phyloP scores from a whole-genome alignment of 495 filamentous ascomycete genomes.

The Amniculicola lignicola region DNA sequence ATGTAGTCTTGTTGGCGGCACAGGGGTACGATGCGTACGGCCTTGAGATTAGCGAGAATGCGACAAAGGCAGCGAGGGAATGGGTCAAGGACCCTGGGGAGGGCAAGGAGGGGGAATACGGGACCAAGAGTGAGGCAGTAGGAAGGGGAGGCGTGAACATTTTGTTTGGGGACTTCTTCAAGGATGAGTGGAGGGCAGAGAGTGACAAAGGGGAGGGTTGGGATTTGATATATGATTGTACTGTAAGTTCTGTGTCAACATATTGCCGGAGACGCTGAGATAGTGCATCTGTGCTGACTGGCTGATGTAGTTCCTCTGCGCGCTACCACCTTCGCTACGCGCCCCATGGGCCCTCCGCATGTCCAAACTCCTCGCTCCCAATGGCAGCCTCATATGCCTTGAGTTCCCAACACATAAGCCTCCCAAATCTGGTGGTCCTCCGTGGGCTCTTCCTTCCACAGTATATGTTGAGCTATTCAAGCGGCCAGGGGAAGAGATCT shows the following conservation, averaged over 20 bases:
- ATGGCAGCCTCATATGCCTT: conserved; percentile 67
- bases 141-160: conserved; percentile 58
- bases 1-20: conserved; percentile 66
- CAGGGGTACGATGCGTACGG: conserved; percentile 73
- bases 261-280: not conserved
- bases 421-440: conserved; percentile 61
- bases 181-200: conserved; percentile 53
- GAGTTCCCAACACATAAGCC: conserved; percentile 77
- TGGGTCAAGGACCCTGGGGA: conserved; percentile 42
- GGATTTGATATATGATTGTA: conserved; percentile 84
- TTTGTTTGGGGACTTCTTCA: conserved; percentile 71
- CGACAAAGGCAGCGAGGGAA: conserved; percentile 45
- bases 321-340: conserved; percentile 62
- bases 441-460: conserved; percentile 59
- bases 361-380: conserved; percentile 58
- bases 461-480: conserved; percentile 66
- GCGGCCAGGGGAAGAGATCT: conserved; percentile 61
- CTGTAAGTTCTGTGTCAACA: conserved; percentile 50
- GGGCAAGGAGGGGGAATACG: conserved; percentile 44
- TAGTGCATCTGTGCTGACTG: not conserved
- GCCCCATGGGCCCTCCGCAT: conserved; percentile 68
- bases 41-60: conserved; percentile 61
- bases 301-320: conserved; percentile 67
- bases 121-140: conserved; percentile 43
- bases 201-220: conserved; percentile 54